A percentile compares a stretch with the other conserved stretches of the same genome.
Evolutionary conservation across 1,284 basidiomycete genomes (phyloP).

Genomic region (Irpex sp.): DNA sequence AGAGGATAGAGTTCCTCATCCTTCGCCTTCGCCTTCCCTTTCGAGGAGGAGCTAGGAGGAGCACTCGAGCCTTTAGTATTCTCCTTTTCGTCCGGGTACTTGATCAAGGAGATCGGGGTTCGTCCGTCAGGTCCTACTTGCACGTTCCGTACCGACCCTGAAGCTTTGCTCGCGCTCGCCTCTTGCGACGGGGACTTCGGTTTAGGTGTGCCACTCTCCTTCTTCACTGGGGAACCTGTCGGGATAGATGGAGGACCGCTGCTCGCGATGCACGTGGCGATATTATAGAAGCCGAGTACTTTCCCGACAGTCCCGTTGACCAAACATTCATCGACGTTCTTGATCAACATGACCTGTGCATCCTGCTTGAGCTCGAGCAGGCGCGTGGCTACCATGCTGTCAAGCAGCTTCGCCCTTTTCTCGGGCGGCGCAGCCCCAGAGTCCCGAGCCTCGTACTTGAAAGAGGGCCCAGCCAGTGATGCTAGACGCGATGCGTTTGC

Average conservation of each 20-base stretch:
- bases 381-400: constrained; percentile 33
- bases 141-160: constrained; percentile 29
- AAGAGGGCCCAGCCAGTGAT: constrained; percentile 18
- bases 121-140: constrained; percentile 32
- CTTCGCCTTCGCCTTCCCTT: constrained; percentile 31
- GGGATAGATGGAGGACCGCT: neutral
- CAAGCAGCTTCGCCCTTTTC: constrained; percentile 32
- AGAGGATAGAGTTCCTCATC: constrained; percentile 57
- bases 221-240: constrained; percentile 2
- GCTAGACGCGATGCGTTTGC: constrained; percentile 33
- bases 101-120: constrained; percentile 20
- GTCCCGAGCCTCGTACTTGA: constrained; percentile 39
- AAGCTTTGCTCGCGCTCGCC: constrained; percentile 3
- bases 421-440: constrained; percentile 39
- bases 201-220: constrained; percentile 10
- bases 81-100: constrained; percentile 27
- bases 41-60: constrained; percentile 13
- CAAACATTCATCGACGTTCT: constrained; percentile 45
- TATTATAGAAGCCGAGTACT: constrained; percentile 29
- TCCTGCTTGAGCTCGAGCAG: constrained; percentile 41
- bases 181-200: constrained; percentile 22
- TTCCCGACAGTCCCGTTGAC: constrained; percentile 36
- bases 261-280: constrained; percentile 21
- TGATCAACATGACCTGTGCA: constrained; percentile 74
- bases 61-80: constrained; percentile 18